A percentile compares a stretch with the other conserved stretches of the same genome.
These are phyloP conservation scores for Paratinospora sagittata DNA, from an alignment of 164 flowering plant genomes.

Conservation along the genomic window DNA sequence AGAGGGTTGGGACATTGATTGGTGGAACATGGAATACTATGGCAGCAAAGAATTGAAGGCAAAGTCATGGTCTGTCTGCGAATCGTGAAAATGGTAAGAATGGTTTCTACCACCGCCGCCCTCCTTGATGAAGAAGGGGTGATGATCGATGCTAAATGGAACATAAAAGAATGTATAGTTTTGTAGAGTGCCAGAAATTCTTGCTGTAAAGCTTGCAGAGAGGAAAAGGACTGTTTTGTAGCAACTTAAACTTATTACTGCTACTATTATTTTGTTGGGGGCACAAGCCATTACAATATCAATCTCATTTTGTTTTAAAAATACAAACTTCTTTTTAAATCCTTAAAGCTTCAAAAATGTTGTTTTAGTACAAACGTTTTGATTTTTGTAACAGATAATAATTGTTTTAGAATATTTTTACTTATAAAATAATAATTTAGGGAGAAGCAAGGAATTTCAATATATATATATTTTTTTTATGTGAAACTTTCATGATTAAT, in stretches of 20 bases:
- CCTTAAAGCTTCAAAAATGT: too few relatives aligned
- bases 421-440: too few relatives aligned
- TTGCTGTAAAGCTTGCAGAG: not conserved
- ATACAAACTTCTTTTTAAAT: too few relatives aligned
- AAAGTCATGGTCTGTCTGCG: not conserved
- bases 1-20: conserved; percentile 87
- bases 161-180: not conserved
- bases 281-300: not conserved
- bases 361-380: too few relatives aligned
- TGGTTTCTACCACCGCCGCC: not conserved
- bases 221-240: not conserved
- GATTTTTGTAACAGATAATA: too few relatives aligned
- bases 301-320: too few relatives aligned
- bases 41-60: conserved; percentile 26
- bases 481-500: too few relatives aligned
- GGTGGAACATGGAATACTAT: conserved; percentile 48
- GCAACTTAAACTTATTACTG: not conserved
- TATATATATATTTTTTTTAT: too few relatives aligned
- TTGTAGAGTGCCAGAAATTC: not conserved
- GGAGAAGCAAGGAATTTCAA: too few relatives aligned
- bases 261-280: not conserved
- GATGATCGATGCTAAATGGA: not conserved
- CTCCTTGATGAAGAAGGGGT: not conserved
- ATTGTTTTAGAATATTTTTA: too few relatives aligned
- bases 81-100: not conserved